Evolutionary conservation across 345 rosid genomes (phyloP).

Genomic region (Bruguiera gymnorhiza): DNA sequence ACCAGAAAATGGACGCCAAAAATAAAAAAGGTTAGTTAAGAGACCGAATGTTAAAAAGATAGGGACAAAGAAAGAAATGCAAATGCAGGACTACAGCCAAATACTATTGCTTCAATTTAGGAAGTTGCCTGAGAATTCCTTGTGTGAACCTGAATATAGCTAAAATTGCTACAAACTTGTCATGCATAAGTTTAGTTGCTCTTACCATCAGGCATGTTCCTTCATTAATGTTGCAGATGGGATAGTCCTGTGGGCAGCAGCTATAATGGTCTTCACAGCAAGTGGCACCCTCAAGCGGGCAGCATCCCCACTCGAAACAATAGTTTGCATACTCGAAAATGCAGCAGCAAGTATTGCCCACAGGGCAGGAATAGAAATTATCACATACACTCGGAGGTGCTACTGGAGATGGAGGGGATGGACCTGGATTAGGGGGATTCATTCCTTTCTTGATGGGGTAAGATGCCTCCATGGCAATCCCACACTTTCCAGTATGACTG

Average conservation of each 20-base stretch:
- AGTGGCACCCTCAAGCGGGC: conserved; percentile 80
- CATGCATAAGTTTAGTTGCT: neutral
- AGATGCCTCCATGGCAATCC: conserved; percentile 81
- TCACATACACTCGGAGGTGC: conserved; percentile 76
- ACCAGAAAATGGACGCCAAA: neutral
- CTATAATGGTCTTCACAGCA: conserved; percentile 80
- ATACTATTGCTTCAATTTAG: too few relatives aligned
- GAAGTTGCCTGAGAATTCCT: too few relatives aligned
- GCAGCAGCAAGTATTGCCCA: conserved; percentile 87
- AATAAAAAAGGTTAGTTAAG: neutral
- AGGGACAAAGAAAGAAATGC: neutral
- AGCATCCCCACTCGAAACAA: conserved; percentile 95
- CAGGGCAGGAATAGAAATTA: conserved; percentile 58
- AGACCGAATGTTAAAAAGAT: neutral
- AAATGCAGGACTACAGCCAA: too few relatives aligned
- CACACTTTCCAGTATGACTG: conserved; percentile 61
- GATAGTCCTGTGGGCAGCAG: conserved; percentile 88
- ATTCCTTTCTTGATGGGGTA: conserved; percentile 75
- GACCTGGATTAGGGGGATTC: conserved; percentile 96
- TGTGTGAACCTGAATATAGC: too few relatives aligned
- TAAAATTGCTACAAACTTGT: too few relatives aligned
- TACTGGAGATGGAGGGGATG: conserved; percentile 85
- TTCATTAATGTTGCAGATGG: conserved; percentile 54
- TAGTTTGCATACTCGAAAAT: conserved; percentile 47
- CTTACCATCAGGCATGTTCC: conserved; percentile 76